Evolutionary conservation across 805 yeast species (phyloP).

Genomic region (Sugiyamaella valdiviana): DNA sequence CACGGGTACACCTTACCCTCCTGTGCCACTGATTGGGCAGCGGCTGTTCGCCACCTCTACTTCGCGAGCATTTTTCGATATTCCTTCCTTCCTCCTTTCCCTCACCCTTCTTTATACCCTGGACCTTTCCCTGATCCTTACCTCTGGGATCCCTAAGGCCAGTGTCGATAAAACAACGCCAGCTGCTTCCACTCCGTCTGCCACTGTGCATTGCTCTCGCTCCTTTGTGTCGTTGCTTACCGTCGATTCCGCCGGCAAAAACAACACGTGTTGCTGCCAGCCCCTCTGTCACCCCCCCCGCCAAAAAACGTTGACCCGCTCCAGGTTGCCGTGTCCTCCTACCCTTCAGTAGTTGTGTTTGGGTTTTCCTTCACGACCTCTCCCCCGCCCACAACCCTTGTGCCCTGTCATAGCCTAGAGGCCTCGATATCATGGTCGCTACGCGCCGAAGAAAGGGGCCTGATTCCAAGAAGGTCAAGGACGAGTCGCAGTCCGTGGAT

Average conservation of each 20-base stretch:
- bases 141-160: slow-evolving; percentile 1
- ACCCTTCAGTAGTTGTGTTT: background rate
- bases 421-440: slow-evolving; percentile 3
- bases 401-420: background rate
- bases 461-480: background rate
- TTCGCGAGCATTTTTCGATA: slow-evolving; percentile 3
- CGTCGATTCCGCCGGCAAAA: background rate
- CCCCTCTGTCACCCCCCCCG: background rate
- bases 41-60: background rate
- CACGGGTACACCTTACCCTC: background rate
- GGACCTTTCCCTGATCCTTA: slow-evolving; percentile 9
- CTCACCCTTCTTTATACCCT: slow-evolving; percentile 6
- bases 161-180: background rate
- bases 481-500: background rate
- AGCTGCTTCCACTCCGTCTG: background rate
- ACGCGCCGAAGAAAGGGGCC: slow-evolving; percentile 2
- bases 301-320: background rate
- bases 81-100: slow-evolving; percentile 3
- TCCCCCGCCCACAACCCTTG: background rate
- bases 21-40: background rate
- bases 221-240: background rate
- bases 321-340: background rate
- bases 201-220: background rate
- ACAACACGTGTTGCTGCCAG: background rate
- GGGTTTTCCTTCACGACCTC: background rate